Evolutionary conservation across 768 basidiomycete species (phyloP), one percentile per base, ranked within the genome.

Genomic region (Agaricus subrufescens): DNA sequence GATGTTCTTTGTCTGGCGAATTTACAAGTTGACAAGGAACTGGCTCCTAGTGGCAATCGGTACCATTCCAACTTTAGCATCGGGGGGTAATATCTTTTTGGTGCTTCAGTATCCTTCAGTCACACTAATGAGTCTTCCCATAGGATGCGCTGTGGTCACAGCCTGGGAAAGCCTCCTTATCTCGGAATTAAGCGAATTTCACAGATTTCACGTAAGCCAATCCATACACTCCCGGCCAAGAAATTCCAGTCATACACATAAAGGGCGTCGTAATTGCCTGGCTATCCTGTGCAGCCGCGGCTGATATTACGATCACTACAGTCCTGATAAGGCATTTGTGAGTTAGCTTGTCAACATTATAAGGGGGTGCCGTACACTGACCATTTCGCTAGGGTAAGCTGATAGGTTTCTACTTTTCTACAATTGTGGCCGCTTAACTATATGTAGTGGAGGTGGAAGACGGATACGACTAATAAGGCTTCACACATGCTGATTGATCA

Each of bases 301-400:
- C 71, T 4, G 79, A 80, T 56, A 60, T 75, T 19, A 30, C 70
- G 3, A 80, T 81, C 40, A 77, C 78, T 1, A 52, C 62, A 27
- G 70, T 74, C 3, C 65, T 81, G 11, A 76, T 78, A 5, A 69
- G 67, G 68, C 70, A 73, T 58, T 62, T 81, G 79, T 80, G 49
- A 54, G 65, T 19, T 64, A 23, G 45, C 5, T 25, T 9, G 2
- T 45, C 26, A 19, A 11, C 1, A 1, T 45, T 3, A 19, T 19
- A 19, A 19, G 3, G 12, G 7, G 29, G 15, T 26, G 4, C 10
- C 23, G 4, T 9, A 5, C 30, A 25, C 25, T 37, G n/a, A 46
- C 6, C 3, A 2, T 40, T 15, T 8, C 46, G 12, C 14, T n/a
- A 61, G 60, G 37, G 60, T 61, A 45, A 25, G 48, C 27, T 31